A percentile compares a stretch with the other conserved stretches of the same genome.
These are phyloP conservation scores for Penicillium sp. DNA, from an alignment of 2,329 filamentous ascomycete species.

Conservation along the genomic window DNA sequence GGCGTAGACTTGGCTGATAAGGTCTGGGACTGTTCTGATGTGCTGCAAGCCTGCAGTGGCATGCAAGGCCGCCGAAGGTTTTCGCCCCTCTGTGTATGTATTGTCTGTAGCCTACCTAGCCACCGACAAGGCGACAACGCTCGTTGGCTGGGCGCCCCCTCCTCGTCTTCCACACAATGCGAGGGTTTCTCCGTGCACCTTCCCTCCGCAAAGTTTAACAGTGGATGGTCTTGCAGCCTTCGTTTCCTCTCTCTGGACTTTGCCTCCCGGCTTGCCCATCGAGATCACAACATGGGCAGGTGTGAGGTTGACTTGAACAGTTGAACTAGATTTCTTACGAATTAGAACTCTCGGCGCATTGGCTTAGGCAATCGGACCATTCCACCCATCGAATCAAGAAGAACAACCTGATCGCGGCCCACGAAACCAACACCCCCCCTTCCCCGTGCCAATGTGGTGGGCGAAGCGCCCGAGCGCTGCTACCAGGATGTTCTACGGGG, in stretches of 20 bases:
- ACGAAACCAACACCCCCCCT: conserved; percentile 1
- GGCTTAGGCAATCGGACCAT: conserved; percentile 8
- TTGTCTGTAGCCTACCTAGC: background rate
- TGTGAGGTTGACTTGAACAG: background rate
- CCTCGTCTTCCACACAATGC: conserved; percentile 7
- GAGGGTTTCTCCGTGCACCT: conserved; percentile 15
- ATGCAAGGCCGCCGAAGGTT: conserved; percentile 25
- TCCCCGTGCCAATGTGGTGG: background rate
- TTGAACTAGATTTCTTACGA: background rate
- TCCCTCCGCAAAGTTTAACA: conserved; percentile 14
- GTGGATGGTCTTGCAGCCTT: background rate
- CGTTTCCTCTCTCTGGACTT: background rate
- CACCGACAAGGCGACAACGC: conserved; percentile 21
- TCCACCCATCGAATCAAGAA: conserved; percentile 14
- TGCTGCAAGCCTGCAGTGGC: background rate
- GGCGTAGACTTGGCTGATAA: conserved; percentile 2
- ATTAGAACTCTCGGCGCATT: background rate
- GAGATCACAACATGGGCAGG: conserved; percentile 9
- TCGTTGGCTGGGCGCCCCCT: conserved; percentile 21
- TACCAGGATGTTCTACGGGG: conserved; percentile 9
- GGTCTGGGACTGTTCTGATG: background rate
- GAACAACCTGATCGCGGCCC: conserved; percentile 1
- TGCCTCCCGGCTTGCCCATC: background rate
- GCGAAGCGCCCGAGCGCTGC: conserved; percentile 20
- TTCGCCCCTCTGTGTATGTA: conserved; percentile 11